Evolutionary conservation across 73 alveolate genomes (phyloP), one percentile per base, ranked within the genome.

Genomic region (Paraurostyla sp.): DNA sequence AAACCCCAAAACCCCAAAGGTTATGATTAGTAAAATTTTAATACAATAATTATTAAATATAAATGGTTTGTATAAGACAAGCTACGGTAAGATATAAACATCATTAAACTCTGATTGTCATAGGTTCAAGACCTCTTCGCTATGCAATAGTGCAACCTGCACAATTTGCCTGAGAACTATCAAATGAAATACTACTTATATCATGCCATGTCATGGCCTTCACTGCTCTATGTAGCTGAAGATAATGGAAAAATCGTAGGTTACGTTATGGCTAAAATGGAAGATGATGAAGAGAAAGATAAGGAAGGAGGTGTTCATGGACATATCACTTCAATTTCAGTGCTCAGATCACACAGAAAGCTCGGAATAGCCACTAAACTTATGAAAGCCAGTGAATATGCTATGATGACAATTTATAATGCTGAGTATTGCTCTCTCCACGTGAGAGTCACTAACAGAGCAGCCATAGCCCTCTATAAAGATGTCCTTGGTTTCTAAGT

Each of bases 121-220:
- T 51, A 76, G 78, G 80, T 90, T 3, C 96, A 94, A 25, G 99
- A 96, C 84, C 84, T 96, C 54, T 75, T 96, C 25, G 83, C 85
- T 36, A 96, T 96, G 96, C 96, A 96, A 92, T 89, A 76, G 48
- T 91, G 97, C 88, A 97, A 97, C 91, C 84, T 97, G 78, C 91
- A 94, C 93, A 93, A 98, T 83, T 95, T 97, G 32, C 99, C 99
- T 0, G 99, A 97, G 91, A 97, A 97, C 94, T 97, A 97, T 91
- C 93, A 97, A 80, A 71, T 93, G 91, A 97, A 97, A 88, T 97
- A 97, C 86, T 97, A 97, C 78, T 85, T 97, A 78, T 97, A 97
- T 78, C 99, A 97, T 69, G 96, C 93, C 18, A 91, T 97, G 56
- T 89, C 97, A 65, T 97, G 99, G 99, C 99, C 99, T 65, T 91